Evolutionary conservation across 805 yeast genomes (phyloP), one percentile per base, ranked within the genome.

Genomic region (Myxozyma lipomycoides): DNA sequence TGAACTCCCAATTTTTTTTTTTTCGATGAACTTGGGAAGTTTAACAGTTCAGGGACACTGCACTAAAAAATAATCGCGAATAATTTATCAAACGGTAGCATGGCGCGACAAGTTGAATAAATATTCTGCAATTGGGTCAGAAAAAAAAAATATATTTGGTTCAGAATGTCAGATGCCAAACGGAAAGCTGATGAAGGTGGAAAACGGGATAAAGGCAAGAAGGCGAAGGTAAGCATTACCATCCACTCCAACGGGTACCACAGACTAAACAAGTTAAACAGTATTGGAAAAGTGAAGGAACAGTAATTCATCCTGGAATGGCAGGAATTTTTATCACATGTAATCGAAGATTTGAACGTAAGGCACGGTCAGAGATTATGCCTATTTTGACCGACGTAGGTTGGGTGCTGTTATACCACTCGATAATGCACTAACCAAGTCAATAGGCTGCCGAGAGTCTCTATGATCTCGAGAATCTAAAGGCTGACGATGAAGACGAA

Each of bases 311-410:
- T n/a, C 59, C 59, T 0, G 84, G 84, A 36, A 85, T 93, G 48
- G 71, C 83, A 35, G 98, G 98, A 0, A 75, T 93, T 0, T 93
- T 86, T 67, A 95, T 89, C 10, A 86, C 98, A 0, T 91, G 97
- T 67, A 78, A 81, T 44, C 76, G 96, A 60, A 84, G 84, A 35
- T 81, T 83, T 52, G 98, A 93, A 66, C 75, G 75, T 47, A 81
- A 77, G 46, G 87, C 95, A 53, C 76, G 83, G n/a, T 80, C 79
- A 56, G 97, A 89, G 65, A 69, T 89, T 60, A 73, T 78, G 54
- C 67, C 72, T 49, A 64, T 87, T 7, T 75, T 89, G 38, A 69
- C 71, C 44, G 87, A 82, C 49, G 67, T 67, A 55, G 34, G 32
- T 28, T 42, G 45, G 17, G 43, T n/a, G n/a, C 32, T 9, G 7